Conservation (phyloP, 805 yeast genomes). For the Kluyveromyces nonfermentans region DNA sequence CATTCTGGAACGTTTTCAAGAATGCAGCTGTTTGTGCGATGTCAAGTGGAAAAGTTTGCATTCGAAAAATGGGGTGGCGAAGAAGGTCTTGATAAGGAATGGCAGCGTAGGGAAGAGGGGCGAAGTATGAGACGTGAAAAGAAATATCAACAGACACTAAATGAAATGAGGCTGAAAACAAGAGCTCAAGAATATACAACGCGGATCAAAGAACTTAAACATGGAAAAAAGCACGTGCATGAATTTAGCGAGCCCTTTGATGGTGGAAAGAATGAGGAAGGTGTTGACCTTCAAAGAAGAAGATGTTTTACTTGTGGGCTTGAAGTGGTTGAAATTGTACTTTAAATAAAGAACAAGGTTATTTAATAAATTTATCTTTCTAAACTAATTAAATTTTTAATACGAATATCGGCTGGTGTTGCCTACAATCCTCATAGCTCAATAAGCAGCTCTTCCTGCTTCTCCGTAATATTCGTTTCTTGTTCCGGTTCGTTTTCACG, state of each 20-base stretch:
- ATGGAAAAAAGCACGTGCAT: constrained; percentile 60
- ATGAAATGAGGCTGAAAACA: constrained; percentile 83
- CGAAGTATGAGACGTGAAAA: constrained; percentile 67
- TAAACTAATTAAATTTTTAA: background rate
- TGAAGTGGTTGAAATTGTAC: constrained; percentile 66
- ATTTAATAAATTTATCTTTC: background rate
- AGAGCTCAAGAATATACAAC: constrained; percentile 86
- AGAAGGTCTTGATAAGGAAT: constrained; percentile 85
- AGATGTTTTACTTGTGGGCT: constrained; percentile 77
- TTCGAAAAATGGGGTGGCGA: constrained; percentile 91
- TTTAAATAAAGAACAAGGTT: constrained; percentile 26
- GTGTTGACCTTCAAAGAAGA: constrained; percentile 37
- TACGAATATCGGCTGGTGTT: too few relatives aligned
- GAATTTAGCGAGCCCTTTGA: constrained; percentile 55
- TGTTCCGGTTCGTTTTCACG: constrained; percentile 6
- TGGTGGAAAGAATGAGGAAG: constrained; percentile 36
- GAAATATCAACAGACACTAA: constrained; percentile 65
- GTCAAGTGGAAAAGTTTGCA: constrained; percentile 89
- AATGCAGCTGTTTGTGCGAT: constrained; percentile 86
- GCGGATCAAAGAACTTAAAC: constrained; percentile 49
- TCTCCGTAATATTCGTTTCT: constrained; percentile 7
- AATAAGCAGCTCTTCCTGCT: constrained; percentile 21
- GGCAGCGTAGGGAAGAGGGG: constrained; percentile 71
- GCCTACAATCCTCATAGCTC: constrained; percentile 8
- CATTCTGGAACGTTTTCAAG: constrained; percentile 80